Base-by-base conservation (phyloP, 768 basidiomycete species). In the Leccinum longicurvipes region DNA sequence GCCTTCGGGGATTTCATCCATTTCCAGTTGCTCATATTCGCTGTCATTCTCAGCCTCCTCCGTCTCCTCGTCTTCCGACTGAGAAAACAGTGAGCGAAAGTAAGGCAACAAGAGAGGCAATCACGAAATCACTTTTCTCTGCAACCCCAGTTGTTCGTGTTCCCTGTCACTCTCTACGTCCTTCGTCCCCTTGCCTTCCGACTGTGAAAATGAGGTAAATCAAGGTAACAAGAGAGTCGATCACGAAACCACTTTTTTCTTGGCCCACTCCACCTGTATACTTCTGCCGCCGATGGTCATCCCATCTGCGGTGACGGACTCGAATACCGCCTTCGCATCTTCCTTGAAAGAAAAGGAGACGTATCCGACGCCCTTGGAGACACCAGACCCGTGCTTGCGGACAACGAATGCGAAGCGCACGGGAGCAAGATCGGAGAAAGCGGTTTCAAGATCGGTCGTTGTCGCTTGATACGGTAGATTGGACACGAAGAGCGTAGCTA, bases 291-390 rank as follows among this genome's bases (percentile, higher is more conserved):
- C 84, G 21, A 91, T 75, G 9, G 69, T 71, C 39, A 96, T 79
- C 1, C 84, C 85, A 42, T 89, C 82, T 55, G 81, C 77, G 31
- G 80, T 75, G 50, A 91, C 79, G 44, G 82, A 81, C 49, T 84
- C 80, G 53, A 86, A 83, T 3, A 87, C 87, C 32, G 77, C 68
- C 64, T 91, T 82, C 7, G 94, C 96, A 72, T 98, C 97, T 64
- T 97, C 91, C 54, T 81, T 83, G 54, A 93, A 78, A 1, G 93
- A 85, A 72, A 96, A 98, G 1, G 92, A 87, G 59, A 98, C 92
- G 67, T 97, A 98, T 57, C 97, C 97, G 21, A 98, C 94, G 60
- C 96, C 96, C 69, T 98, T 97, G 1, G 93, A 94, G 5, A 82
- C 74, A 17, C 85, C 84, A 1, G 83, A 81, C 31, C 80, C 87